Evolutionary conservation across 371 early-diverging fungal genomes (phyloP).

Genomic region (Mucor irregularis): DNA sequence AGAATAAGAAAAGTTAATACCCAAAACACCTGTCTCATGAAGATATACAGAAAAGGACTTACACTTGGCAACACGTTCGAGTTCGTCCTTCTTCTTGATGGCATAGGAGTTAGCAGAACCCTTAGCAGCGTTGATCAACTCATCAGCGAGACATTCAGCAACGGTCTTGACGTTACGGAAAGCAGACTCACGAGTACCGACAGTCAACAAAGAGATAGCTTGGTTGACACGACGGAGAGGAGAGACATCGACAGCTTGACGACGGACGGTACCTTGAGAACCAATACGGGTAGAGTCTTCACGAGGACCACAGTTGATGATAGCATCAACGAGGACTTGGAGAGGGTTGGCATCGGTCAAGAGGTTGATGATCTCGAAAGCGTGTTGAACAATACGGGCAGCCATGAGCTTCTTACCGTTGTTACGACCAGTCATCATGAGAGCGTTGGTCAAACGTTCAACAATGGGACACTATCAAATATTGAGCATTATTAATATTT

Average conservation of each 20-base stretch:
- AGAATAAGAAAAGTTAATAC: background rate
- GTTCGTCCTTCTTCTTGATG: slow-evolving; percentile 99
- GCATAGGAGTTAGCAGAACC: slow-evolving; percentile 99
- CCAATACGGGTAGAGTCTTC: slow-evolving; percentile 99
- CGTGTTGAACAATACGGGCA: slow-evolving; percentile 98
- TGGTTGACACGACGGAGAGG: slow-evolving; percentile 99
- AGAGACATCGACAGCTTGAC: slow-evolving; percentile 99
- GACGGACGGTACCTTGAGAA: slow-evolving; percentile 99
- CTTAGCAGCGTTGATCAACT: slow-evolving; percentile 99
- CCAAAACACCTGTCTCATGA: background rate
- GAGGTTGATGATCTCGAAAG: slow-evolving; percentile 99
- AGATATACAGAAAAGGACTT: slow-evolving; percentile 11
- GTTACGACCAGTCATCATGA: slow-evolving; percentile 99
- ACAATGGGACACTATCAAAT: slow-evolving; percentile 92
- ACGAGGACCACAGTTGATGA: slow-evolving; percentile 99
- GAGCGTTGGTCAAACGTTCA: slow-evolving; percentile 99
- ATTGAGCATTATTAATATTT: background rate
- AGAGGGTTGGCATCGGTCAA: slow-evolving; percentile 99
- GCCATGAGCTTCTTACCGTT: slow-evolving; percentile 99
- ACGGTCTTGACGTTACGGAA: slow-evolving; percentile 36
- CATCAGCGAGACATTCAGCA: slow-evolving; percentile 99
- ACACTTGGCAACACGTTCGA: slow-evolving; percentile 77
- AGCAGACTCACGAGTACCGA: slow-evolving; percentile 70
- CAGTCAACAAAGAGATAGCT: slow-evolving; percentile 95
- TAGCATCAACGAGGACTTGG: slow-evolving; percentile 99